These are phyloP conservation scores for Trametes pubescens DNA, from an alignment of 1,284 basidiomycete species.

Conservation along the genomic window DNA sequence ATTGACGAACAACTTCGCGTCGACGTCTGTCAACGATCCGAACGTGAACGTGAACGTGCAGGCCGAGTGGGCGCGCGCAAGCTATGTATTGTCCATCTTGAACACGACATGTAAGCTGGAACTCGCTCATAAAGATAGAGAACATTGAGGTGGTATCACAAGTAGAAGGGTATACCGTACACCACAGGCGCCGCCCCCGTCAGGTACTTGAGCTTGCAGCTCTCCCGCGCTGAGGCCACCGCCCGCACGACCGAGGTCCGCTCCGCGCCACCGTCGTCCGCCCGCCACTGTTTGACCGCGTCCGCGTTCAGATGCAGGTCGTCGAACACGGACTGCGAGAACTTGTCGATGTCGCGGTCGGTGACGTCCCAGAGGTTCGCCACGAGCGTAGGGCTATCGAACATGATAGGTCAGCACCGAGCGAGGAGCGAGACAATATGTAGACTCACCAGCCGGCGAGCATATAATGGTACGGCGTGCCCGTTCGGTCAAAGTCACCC, in stretches of 20 bases:
- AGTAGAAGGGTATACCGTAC: constrained; percentile 93
- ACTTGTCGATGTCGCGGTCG: constrained; percentile 95
- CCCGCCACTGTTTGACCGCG: constrained; percentile 42
- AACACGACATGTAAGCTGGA: too few relatives aligned
- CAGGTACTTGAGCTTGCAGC: constrained; percentile 91
- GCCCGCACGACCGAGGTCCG: constrained; percentile 76
- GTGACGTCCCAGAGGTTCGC: constrained; percentile 99
- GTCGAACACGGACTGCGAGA: constrained; percentile 87
- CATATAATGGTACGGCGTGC: constrained; percentile 95
- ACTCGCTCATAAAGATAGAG: too few relatives aligned
- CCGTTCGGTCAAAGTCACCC: constrained; percentile 92
- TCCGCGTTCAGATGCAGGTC: constrained; percentile 66
- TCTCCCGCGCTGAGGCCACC: constrained; percentile 79
- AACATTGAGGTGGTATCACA: constrained; percentile 45
- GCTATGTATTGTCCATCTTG: too few relatives aligned
- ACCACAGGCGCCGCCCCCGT: constrained; percentile 97
- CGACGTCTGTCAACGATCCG: too few relatives aligned
- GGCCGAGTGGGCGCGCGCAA: too few relatives aligned
- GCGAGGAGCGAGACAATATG: neutral
- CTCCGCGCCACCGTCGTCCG: constrained; percentile 29
- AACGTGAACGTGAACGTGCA: too few relatives aligned
- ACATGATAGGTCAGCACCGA: neutral
- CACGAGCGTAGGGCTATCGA: constrained; percentile 83
- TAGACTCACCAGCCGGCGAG: constrained; percentile 87
- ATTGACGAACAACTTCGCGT: too few relatives aligned